Base-by-base conservation (phyloP, 768 basidiomycete species). In the Cytidiella melzeri region DNA sequence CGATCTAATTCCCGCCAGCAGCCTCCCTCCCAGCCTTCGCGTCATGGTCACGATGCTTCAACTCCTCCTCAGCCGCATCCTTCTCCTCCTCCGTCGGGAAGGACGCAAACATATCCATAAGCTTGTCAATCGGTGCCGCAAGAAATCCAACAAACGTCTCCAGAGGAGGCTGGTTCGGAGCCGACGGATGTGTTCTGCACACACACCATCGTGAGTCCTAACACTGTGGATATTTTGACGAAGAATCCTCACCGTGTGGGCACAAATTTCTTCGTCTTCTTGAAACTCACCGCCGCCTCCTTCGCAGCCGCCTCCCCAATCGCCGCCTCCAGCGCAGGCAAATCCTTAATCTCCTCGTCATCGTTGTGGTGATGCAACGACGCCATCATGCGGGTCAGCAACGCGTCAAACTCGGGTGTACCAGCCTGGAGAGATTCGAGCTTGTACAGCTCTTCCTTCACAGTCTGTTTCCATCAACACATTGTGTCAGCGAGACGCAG, bases 71-170 rank as follows among this genome's bases (percentile, higher is more conserved):
- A 12, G 63, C 64, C 10, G 47, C 60, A 13, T 69, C 59, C 63
- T 72, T 75, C 71, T 76, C 73, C 52, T 77, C 75, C 42, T 77
- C 71, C 0, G 71, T 76, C 0, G 80, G 81, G 66, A 81, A 81
- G 36, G 66, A 68, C 0, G 73, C 54, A 58, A 84, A 84, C 27
- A 61, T 55, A 57, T 84, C 83, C 57, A 73, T 74, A 51, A 84
- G 57, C 55, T 78, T 78, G 57, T 84, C 83, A 20, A 83, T 65
- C 0, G 82, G 82, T 0, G 75, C 72, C 0, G 70, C 63, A 48
- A 83, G 61, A 48, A 84, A 69, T 0, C 75, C 79, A 2, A 67
- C 74, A 12, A 83, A 51, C 0, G 80, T 85, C 65, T 84, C 81
- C 50, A 73, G 76, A 0, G 81, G 81, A 2, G 81, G 80, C 48